These are phyloP conservation scores for Blastobotrys capitulatus DNA, from an alignment of 1,139 yeast species.

Conservation along the genomic window DNA sequence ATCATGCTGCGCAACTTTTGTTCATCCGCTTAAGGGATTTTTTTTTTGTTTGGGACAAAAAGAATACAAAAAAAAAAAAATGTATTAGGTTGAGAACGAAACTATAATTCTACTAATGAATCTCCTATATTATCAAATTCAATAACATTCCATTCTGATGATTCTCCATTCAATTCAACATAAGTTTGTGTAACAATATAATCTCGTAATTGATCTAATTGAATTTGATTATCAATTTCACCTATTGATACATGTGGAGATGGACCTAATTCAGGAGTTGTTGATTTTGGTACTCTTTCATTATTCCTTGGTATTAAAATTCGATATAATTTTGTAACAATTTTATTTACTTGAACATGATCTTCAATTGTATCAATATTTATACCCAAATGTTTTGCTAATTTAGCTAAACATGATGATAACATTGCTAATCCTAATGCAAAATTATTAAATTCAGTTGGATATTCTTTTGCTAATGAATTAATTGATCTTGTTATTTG, in stretches of 20 bases:
- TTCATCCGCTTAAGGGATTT: too few relatives aligned
- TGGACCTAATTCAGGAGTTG: slow-evolving; percentile 7
- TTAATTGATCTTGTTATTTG: slow-evolving; percentile 5
- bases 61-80: too few relatives aligned
- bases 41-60: too few relatives aligned
- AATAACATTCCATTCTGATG: slow-evolving; percentile 35
- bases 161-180: slow-evolving; percentile 31
- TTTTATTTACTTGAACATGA: slow-evolving; percentile 7
- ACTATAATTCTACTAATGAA: slow-evolving; percentile 7
- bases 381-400: slow-evolving; percentile 20
- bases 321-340: slow-evolving; percentile 9
- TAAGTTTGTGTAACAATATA: slow-evolving; percentile 30
- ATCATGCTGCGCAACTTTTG: too few relatives aligned
- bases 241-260: slow-evolving; percentile 6
- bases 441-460: slow-evolving; percentile 29
- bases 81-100: too few relatives aligned
- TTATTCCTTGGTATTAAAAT: slow-evolving; percentile 4
- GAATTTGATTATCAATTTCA: slow-evolving; percentile 4
- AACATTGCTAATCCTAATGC: slow-evolving; percentile 34
- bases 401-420: slow-evolving; percentile 27
- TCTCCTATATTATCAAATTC: slow-evolving; percentile 20
- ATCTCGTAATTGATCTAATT: slow-evolving; percentile 24
- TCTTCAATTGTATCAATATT: slow-evolving; percentile 11
- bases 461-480: slow-evolving; percentile 21
- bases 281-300: slow-evolving; percentile 8